These are phyloP conservation scores for Vigna reflexopilosa DNA, from an alignment of 306 rosid species.

Conservation along the genomic window DNA sequence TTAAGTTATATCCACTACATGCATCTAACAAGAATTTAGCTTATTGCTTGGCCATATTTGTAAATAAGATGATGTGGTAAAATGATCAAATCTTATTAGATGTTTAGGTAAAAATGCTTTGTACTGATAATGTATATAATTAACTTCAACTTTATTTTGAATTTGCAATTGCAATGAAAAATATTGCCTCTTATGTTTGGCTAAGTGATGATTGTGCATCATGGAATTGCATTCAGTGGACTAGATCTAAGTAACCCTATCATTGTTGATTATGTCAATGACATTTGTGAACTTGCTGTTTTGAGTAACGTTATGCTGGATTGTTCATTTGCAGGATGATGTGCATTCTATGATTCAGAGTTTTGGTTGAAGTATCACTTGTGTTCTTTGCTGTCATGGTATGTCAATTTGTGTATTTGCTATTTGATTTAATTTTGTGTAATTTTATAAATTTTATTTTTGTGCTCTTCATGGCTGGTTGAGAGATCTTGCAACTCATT, in stretches of 20 bases:
- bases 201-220: background rate
- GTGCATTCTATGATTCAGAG: constrained; percentile 32
- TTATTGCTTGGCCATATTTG: background rate
- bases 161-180: constrained; percentile 1
- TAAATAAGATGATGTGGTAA: background rate
- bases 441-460: background rate
- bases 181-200: background rate
- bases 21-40: background rate
- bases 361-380: constrained; percentile 31
- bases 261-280: background rate
- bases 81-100: background rate
- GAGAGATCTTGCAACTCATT: background rate
- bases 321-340: constrained; percentile 40
- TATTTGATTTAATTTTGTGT: background rate
- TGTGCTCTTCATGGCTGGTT: background rate
- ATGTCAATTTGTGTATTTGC: constrained; percentile 30
- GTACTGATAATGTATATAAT: background rate
- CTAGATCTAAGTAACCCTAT: background rate
- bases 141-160: background rate
- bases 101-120: background rate
- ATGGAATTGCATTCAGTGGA: constrained; percentile 10
- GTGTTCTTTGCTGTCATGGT: constrained; percentile 46
- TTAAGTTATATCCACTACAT: background rate
- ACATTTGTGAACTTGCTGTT: constrained; percentile 4
- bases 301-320: constrained; percentile 2